A percentile compares a stretch with the other conserved stretches of the same genome.
phyloP scores from a whole-genome alignment of 1,284 basidiomycete species.

The Trichosporon asahii region DNA sequence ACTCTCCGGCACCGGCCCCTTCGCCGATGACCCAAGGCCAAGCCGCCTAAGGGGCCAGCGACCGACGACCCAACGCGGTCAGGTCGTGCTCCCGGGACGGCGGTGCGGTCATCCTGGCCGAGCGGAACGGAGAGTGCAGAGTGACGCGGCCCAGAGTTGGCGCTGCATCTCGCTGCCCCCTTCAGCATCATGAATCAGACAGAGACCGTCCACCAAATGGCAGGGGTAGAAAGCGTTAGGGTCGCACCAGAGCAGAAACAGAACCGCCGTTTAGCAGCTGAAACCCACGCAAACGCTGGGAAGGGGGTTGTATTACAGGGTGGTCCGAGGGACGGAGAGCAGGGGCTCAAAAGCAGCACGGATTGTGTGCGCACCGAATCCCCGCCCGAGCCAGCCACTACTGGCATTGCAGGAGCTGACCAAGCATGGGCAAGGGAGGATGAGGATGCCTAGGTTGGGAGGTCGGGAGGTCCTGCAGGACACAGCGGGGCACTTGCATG shows the following conservation, averaged over 20 bases:
- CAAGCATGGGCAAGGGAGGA: neutral
- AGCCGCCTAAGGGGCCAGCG: neutral
- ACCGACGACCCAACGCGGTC: neutral
- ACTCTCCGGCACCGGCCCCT: neutral
- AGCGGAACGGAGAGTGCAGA: neutral
- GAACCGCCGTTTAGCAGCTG: neutral
- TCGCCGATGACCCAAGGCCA: neutral
- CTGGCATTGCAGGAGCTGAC: neutral
- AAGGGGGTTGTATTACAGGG: neutral
- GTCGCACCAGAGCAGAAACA: neutral
- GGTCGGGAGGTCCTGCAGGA: neutral
- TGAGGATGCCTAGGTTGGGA: neutral
- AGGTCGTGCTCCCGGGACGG: neutral
- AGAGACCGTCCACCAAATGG: neutral
- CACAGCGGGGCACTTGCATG: constrained; percentile 3
- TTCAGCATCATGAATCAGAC: constrained; percentile 2
- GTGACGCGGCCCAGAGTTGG: neutral
- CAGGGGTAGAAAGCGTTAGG: neutral
- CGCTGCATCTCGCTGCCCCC: neutral
- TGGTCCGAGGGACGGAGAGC: neutral
- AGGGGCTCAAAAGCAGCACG: neutral
- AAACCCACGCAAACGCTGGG: constrained; percentile 1
- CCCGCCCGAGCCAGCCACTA: neutral
- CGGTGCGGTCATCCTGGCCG: neutral
- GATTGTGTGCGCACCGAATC: neutral